Evolutionary conservation across 2,329 filamentous ascomycete species (phyloP), one percentile per base, ranked within the genome.

Genomic region (Clonostachys rosea): DNA sequence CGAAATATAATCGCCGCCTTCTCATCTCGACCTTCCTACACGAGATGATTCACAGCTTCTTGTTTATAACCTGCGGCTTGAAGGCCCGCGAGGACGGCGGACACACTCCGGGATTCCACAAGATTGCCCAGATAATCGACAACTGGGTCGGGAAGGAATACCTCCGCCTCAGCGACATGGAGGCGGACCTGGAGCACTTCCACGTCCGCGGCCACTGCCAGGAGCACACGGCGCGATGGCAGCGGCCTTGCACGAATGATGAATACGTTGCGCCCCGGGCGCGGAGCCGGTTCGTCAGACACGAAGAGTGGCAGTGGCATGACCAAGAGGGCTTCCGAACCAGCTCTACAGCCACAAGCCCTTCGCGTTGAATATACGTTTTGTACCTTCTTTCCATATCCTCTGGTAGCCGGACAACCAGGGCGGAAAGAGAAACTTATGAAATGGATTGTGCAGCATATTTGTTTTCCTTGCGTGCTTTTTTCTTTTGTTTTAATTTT

Each of bases 31-130:
- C 82, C 0, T 84, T 86, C 52, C 57, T 86, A 42, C 83, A 86
- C 57, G 83, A 86, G 62, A 74, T 85, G 54, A 81, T 86, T 43
- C 82, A 86, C 63, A 81, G 81, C 61, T 86, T 83, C 56, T 66
- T 86, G 14, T 86, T 86, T 53, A 75, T 86, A 48, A 70, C 67
- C 45, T 83, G 80, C 54, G 82, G 82, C 5, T 77, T 81, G 58
- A 69, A 73, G 40, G 81, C 81, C 1, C 66, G 74, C 35, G 64
- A 70, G 20, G 68, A 71, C 40, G 81, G 80, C 11, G 82, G 82
- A 1, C 82, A 86, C 53, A 85, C 82, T 3, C 59, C 68, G 3
- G 82, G 79, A 3, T 86, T 86, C 54, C 68, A 70, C 30, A 68
- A 67, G 42, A 84, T 86, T 51, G 81, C 81, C 30, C 66, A 65